A percentile compares a stretch with the other conserved stretches of the same genome.
Conservation (phyloP, 345 rosid species). For the Eucalyptus leucophloia region DNA sequence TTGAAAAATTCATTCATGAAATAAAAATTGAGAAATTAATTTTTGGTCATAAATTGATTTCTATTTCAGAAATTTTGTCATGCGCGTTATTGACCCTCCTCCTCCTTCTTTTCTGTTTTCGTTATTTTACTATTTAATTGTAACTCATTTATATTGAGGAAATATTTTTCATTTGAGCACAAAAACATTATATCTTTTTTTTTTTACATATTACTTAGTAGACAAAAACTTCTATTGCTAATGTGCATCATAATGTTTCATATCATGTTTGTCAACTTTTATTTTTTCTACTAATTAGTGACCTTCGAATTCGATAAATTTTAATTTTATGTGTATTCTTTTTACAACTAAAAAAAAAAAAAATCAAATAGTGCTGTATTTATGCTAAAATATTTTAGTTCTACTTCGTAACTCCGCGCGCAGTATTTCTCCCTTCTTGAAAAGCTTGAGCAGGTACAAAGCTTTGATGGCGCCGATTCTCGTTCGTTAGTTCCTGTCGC, state of each 20-base stretch:
- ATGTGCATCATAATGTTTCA: neutral
- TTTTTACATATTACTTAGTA: neutral
- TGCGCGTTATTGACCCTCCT: accelerated
- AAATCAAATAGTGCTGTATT: neutral
- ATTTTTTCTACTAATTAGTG: neutral
- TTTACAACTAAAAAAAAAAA: neutral
- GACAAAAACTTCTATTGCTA: neutral
- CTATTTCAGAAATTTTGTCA: no score
- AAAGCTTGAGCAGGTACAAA: neutral
- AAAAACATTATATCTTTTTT: neutral
- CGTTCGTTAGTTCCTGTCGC: neutral
- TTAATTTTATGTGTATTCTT: neutral
- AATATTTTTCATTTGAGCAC: neutral
- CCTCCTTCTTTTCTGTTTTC: neutral
- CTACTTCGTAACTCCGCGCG: accelerated
- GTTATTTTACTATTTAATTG: neutral
- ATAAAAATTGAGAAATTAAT: no score
- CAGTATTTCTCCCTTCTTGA: neutral
- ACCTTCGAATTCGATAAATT: neutral
- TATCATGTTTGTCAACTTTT: neutral
- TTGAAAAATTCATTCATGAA: accelerated
- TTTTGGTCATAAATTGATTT: accelerated
- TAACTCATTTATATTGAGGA: neutral
- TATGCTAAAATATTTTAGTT: neutral
- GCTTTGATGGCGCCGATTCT: neutral